Conservation (phyloP, 192 early-diverging fungal species). For the Helicostylum pulchrum region DNA sequence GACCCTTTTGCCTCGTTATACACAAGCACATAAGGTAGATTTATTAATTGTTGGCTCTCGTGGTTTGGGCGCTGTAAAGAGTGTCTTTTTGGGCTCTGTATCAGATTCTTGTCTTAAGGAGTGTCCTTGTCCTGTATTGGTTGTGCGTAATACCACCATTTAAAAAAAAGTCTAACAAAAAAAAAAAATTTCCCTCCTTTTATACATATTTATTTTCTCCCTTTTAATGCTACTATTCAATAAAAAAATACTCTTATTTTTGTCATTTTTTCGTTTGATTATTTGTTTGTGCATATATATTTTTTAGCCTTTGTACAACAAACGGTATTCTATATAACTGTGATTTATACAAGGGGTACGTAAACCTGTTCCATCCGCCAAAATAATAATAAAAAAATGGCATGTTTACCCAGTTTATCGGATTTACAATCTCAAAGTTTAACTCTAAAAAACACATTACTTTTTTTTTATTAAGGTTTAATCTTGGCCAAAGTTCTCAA, state of each 20-base stretch:
- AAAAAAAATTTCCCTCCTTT: no score
- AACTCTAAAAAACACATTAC: no score
- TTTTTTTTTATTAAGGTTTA: constrained; percentile 3
- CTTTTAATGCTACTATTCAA: background rate
- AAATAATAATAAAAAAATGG: no score
- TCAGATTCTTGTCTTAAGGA: constrained; percentile 31
- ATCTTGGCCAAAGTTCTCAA: constrained; percentile 20
- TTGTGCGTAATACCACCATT: constrained; percentile 32
- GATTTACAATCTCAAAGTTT: no score
- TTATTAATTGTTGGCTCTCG: constrained; percentile 38
- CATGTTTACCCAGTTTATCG: no score
- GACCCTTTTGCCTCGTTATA: constrained; percentile 27
- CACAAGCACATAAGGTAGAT: constrained; percentile 27
- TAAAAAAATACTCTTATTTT: background rate
- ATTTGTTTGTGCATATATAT: no score
- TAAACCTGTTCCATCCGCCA: no score
- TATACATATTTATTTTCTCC: no score
- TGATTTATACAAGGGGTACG: no score
- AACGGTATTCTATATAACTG: no score
- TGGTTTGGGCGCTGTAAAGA: constrained; percentile 32
- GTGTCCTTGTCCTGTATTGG: constrained; percentile 36
- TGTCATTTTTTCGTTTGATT: background rate
- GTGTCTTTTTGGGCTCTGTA: constrained; percentile 36
- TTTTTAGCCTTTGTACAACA: no score
- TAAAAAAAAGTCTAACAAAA: constrained; percentile 3